Evolutionary conservation across 208 protist genomes (phyloP).

Genomic region (Crithidia brevicula): DNA sequence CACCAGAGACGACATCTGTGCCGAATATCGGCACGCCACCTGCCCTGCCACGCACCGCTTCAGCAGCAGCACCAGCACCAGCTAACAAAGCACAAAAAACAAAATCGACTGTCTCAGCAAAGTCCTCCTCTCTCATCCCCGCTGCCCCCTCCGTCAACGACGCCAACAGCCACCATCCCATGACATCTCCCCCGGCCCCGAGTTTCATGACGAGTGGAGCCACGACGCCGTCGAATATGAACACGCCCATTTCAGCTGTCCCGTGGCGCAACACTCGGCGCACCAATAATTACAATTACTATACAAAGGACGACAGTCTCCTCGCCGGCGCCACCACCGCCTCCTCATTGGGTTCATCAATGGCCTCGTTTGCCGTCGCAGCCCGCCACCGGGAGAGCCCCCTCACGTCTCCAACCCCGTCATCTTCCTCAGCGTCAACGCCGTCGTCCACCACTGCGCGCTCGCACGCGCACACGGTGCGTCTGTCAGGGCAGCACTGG

Average conservation of each 20-base stretch:
- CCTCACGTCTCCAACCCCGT: not conserved
- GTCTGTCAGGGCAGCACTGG: constrained; percentile 27
- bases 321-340: not conserved
- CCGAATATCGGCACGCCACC: too few relatives aligned
- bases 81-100: not conserved
- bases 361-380: constrained; percentile 5
- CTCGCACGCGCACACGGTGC: constrained; percentile 23
- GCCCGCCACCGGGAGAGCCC: constrained; percentile 2
- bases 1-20: not conserved
- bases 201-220: not conserved
- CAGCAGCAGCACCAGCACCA: not conserved
- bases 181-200: not conserved
- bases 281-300: too few relatives aligned
- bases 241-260: not conserved
- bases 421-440: not conserved
- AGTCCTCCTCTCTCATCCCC: not conserved
- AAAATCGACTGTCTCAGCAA: too few relatives aligned
- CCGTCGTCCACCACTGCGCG: not conserved
- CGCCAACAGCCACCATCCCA: not conserved
- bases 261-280: not conserved
- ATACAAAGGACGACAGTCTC: not conserved
- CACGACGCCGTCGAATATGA: not conserved
- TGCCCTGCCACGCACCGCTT: too few relatives aligned
- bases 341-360: too few relatives aligned
- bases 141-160: not conserved